Conservation (phyloP, 2,329 filamentous ascomycete genomes). For the Cercospora sp. region DNA sequence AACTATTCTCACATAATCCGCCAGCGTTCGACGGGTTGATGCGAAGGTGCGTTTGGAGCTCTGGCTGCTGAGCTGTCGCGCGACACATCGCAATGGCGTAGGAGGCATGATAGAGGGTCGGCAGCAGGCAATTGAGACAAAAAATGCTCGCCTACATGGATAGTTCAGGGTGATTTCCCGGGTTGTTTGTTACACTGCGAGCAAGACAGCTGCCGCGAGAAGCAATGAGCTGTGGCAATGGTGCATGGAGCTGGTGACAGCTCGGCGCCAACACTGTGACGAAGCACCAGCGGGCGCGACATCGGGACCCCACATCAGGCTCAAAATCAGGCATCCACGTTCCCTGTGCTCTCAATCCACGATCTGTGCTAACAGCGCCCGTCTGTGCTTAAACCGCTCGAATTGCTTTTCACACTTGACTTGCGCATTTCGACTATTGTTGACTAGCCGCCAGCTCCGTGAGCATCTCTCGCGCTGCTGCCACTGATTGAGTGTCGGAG, state of each 20-base stretch:
- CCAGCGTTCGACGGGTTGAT: conserved; percentile 27
- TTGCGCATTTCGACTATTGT: neutral
- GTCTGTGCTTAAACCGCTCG: neutral
- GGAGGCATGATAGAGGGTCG: conserved; percentile 8
- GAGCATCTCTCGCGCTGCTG: conserved; percentile 49
- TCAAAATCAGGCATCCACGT: neutral
- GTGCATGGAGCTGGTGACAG: neutral
- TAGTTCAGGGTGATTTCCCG: neutral
- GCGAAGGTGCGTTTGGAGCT: conserved; percentile 32
- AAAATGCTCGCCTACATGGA: neutral
- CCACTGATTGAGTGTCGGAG: conserved; percentile 44
- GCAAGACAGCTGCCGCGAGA: neutral
- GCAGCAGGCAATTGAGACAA: neutral
- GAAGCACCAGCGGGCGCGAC: neutral
- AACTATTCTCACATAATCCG: conserved; percentile 62
- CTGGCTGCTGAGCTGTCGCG: conserved; percentile 12
- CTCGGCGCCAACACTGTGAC: neutral
- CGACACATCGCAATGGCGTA: conserved; percentile 9
- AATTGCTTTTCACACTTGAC: neutral
- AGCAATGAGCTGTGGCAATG: neutral
- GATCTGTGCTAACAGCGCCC: neutral
- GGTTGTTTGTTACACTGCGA: neutral
- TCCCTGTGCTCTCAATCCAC: neutral
- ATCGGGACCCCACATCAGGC: neutral
- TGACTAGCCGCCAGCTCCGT: conserved; percentile 38